phyloP scores from a whole-genome alignment of 345 rosid species.

The Arabis alpina region DNA sequence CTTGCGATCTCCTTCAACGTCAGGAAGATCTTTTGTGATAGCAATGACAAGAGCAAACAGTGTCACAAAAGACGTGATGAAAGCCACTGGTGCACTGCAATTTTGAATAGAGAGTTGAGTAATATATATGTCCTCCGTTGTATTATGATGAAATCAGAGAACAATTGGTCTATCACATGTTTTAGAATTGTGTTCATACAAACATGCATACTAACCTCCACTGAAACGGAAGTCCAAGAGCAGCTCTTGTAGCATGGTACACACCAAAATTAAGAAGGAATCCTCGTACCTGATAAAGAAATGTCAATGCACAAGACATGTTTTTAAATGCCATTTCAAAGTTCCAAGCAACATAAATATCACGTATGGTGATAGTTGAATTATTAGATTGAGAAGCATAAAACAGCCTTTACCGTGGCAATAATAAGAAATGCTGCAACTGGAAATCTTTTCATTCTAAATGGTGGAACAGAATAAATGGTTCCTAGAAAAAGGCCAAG shows the following conservation, averaged over 20 bases:
- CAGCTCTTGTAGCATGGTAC: slow-evolving; percentile 89
- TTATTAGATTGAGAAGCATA: slow-evolving; percentile 21
- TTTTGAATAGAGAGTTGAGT: slow-evolving; percentile 4
- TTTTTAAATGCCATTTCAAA: background rate
- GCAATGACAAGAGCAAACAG: slow-evolving; percentile 93
- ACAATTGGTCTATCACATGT: slow-evolving; percentile 1
- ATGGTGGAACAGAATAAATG: slow-evolving; percentile 95
- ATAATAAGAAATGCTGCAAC: slow-evolving; percentile 93
- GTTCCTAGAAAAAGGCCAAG: slow-evolving; percentile 93
- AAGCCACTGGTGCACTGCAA: slow-evolving; percentile 94
- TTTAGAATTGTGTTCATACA: slow-evolving; percentile 4
- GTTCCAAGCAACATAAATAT: background rate
- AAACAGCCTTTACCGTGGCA: slow-evolving; percentile 63
- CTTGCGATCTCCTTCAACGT: slow-evolving; percentile 98
- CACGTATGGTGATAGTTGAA: slow-evolving; percentile 2
- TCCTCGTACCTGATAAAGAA: slow-evolving; percentile 73
- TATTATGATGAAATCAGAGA: slow-evolving; percentile 8
- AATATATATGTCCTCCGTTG: background rate
- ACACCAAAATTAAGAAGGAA: slow-evolving; percentile 97
- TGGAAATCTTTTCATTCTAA: slow-evolving; percentile 91
- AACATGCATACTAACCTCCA: slow-evolving; percentile 65
- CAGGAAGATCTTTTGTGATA: slow-evolving; percentile 94
- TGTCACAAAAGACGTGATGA: slow-evolving; percentile 90
- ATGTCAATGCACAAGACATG: slow-evolving; percentile 9
- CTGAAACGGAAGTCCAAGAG: slow-evolving; percentile 88